Conservation (phyloP, 768 basidiomycete species). For the Tulasnella sp. region DNA sequence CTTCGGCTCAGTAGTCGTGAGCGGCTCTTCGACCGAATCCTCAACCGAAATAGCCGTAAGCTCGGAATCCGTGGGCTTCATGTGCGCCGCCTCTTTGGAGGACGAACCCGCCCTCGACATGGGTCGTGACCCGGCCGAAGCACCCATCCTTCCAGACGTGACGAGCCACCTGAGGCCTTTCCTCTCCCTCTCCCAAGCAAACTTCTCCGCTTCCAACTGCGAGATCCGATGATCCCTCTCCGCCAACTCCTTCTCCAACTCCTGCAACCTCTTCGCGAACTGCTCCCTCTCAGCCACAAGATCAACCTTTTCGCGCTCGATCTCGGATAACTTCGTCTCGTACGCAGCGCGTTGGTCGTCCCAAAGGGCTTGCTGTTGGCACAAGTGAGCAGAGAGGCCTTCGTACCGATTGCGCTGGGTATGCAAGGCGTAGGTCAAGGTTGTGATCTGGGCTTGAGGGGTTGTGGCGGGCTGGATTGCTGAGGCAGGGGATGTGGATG, state of each 20-base stretch:
- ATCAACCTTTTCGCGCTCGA: neutral
- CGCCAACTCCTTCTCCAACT: slow-evolving; percentile 14
- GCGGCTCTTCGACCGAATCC: neutral
- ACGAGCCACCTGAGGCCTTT: slow-evolving; percentile 17
- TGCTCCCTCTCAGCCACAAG: slow-evolving; percentile 6
- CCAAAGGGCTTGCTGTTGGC: neutral
- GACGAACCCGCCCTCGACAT: neutral
- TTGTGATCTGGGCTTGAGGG: slow-evolving; percentile 15
- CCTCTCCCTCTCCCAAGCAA: slow-evolving; percentile 19
- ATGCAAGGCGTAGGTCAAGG: slow-evolving; percentile 16
- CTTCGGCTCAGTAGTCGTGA: neutral
- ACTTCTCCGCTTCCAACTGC: slow-evolving; percentile 12
- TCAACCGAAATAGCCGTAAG: neutral
- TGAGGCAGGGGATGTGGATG: neutral
- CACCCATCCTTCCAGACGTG: neutral
- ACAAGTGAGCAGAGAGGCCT: neutral
- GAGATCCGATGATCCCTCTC: slow-evolving; percentile 12
- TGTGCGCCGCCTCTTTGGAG: neutral
- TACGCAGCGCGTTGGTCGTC: slow-evolving; percentile 4
- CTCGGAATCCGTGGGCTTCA: slow-evolving; percentile 4
- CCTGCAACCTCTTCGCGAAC: neutral
- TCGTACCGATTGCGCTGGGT: slow-evolving; percentile 17
- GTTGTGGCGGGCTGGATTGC: neutral
- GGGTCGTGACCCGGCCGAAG: neutral
- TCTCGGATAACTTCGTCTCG: slow-evolving; percentile 11